Percentiles rank a stretch among this genome's conserved stretches.
Evolutionary conservation across 169 alveolate species (phyloP).

Genomic region (Babesia bigemina): DNA sequence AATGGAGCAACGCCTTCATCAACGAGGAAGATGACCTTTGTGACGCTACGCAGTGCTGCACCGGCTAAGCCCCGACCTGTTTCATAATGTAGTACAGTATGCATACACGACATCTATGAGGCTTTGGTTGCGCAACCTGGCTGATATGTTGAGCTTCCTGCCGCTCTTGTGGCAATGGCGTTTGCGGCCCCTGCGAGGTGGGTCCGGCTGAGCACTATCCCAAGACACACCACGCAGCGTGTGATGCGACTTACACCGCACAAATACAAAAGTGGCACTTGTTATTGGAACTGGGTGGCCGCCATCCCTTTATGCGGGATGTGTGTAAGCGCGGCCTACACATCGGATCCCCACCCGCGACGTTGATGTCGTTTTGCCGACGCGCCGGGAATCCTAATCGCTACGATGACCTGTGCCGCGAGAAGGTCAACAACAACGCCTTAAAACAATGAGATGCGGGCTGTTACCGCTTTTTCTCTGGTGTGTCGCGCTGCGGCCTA

Average conservation of each 20-base stretch:
- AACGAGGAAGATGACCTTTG: conserved; percentile 43
- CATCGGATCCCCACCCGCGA: conserved; percentile 32
- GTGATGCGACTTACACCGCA: too few relatives aligned
- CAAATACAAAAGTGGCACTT: too few relatives aligned
- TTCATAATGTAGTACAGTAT: conserved; percentile 6
- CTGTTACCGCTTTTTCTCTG: conserved; percentile 2
- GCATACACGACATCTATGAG: background rate
- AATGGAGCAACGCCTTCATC: conserved; percentile 84
- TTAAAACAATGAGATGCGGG: conserved; percentile 30
- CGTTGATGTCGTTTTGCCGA: conserved; percentile 1
- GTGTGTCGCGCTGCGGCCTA: conserved; percentile 4
- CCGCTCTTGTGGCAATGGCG: too few relatives aligned
- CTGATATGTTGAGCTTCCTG: too few relatives aligned
- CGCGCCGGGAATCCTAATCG: background rate
- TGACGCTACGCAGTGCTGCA: conserved; percentile 37
- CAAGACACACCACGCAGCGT: too few relatives aligned
- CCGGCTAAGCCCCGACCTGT: background rate
- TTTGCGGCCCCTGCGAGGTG: too few relatives aligned
- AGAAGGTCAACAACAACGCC: background rate
- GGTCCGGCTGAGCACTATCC: too few relatives aligned
- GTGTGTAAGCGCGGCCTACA: background rate
- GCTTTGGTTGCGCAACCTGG: too few relatives aligned
- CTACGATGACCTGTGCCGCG: conserved; percentile 8
- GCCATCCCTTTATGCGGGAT: too few relatives aligned
- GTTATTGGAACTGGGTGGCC: too few relatives aligned